phyloP scores from a whole-genome alignment of 164 flowering plant genomes.

The Berberis vulgaris region DNA sequence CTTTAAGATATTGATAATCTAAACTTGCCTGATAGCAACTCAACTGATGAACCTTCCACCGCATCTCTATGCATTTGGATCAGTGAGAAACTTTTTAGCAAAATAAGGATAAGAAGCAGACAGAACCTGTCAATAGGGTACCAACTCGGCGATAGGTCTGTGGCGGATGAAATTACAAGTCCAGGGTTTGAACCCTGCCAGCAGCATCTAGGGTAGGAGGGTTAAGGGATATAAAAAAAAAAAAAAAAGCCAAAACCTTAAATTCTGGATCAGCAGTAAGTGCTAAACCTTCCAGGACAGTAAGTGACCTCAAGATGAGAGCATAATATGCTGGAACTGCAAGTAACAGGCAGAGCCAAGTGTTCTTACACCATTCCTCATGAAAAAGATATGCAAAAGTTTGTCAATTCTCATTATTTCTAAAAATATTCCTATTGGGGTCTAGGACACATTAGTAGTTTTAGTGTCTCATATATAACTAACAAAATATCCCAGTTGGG shows the following conservation, averaged over 20 bases:
- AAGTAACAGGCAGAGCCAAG: slow-evolving; percentile 19
- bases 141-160: too few relatives aligned
- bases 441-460: too few relatives aligned
- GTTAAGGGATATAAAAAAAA: too few relatives aligned
- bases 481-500: too few relatives aligned
- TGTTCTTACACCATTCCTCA: slow-evolving; percentile 9
- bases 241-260: slow-evolving; percentile 59
- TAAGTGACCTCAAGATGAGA: slow-evolving; percentile 90
- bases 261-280: slow-evolving; percentile 96
- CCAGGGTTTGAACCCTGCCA: too few relatives aligned
- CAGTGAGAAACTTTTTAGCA: slow-evolving; percentile 97
- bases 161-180: too few relatives aligned
- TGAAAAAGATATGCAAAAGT: background rate
- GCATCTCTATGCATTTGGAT: slow-evolving; percentile 70
- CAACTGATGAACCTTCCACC: slow-evolving; percentile 92
- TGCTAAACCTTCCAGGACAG: slow-evolving; percentile 94
- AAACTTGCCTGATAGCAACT: slow-evolving; percentile 87
- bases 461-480: too few relatives aligned
- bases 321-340: slow-evolving; percentile 98
- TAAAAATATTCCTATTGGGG: background rate
- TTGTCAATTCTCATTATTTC: background rate
- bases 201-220: too few relatives aligned
- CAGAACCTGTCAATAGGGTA: too few relatives aligned
- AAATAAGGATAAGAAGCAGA: slow-evolving; percentile 94
- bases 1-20: slow-evolving; percentile 32